Evolutionary conservation across 2,329 filamentous ascomycete genomes (phyloP), one percentile per base, ranked within the genome.

Genomic region (Plenodomus tracheiphilus): DNA sequence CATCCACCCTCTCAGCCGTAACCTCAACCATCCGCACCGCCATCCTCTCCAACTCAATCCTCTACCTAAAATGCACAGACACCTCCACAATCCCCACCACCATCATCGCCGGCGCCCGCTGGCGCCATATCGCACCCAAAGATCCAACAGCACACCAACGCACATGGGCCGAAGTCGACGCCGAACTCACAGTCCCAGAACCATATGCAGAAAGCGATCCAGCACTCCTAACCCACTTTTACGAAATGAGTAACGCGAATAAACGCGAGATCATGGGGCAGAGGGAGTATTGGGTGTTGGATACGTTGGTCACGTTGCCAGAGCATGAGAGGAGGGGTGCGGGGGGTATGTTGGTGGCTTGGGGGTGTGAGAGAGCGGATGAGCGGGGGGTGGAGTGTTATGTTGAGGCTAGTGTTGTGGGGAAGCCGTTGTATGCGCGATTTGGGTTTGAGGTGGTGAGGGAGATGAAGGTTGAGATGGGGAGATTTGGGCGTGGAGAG

Each of bases 371-470:
- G 18, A 61, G 52, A 34, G 70, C 69, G 16, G 69, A 73, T 43
- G 58, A 66, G 44, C 54, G 41, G 8, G 64, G 64, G 2, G 56
- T 71, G 9, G 64, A 69, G 28, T 52, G 54, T 0, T 73, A 68
- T 57, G 39, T 73, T 16, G 68, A 71, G 46, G 65, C 69, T 13
- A 69, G 60, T 44, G 53, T 51, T 3, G 68, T 71, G 60, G 70
- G 68, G 2, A 58, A 53, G 41, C 64, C 64, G 3, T 51, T 73
- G 51, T 73, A 73, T 58, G 58, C 59, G 41, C 53, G 60, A 21
- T 62, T 57, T 57, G 69, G 68, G 0, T 73, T 71, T 38, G 51
- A 60, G 44, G 32, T 41, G n/a, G 56, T 66, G 1, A 62, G 53
- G 43, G 51, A 57, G 16, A 49, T 70, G 16, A 48, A 47, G n/a